phyloP scores from a whole-genome alignment of 2,329 filamentous ascomycete genomes.

The Aspergillus awamori region DNA sequence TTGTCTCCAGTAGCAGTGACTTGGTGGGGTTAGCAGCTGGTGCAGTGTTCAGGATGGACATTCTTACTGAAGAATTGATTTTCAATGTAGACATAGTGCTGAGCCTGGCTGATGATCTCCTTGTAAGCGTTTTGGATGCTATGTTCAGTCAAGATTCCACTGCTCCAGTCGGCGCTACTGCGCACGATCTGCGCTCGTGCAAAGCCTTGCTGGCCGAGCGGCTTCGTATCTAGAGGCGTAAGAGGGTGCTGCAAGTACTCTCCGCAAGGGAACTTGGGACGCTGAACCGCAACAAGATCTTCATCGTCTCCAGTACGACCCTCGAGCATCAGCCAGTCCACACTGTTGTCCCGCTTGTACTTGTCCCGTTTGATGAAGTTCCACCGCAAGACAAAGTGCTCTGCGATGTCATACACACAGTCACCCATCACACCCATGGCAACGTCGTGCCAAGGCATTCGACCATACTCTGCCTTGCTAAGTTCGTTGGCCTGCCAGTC shows the following conservation, averaged over 20 bases:
- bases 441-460: constrained; percentile 99
- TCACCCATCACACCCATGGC: constrained; percentile 89
- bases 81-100: constrained; percentile 96
- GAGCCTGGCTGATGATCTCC: constrained; percentile 80
- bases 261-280: constrained; percentile 85
- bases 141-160: constrained; percentile 79
- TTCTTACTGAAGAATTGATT: constrained; percentile 88
- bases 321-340: constrained; percentile 82
- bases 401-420: constrained; percentile 88
- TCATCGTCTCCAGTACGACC: constrained; percentile 77
- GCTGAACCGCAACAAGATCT: constrained; percentile 83
- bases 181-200: constrained; percentile 84
- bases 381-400: constrained; percentile 93
- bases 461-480: constrained; percentile 84
- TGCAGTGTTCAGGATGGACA: background rate
- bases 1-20: constrained; percentile 88
- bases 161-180: constrained; percentile 91
- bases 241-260: constrained; percentile 82
- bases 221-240: constrained; percentile 68
- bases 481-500: constrained; percentile 95
- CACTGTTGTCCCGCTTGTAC: constrained; percentile 84
- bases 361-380: constrained; percentile 98
- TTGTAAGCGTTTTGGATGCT: constrained; percentile 86
- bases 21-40: constrained; percentile 30
- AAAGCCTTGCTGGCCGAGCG: constrained; percentile 67